A percentile compares a stretch with the other conserved stretches of the same genome.
These are phyloP conservation scores for Saccharomycopsis fermentans DNA, from an alignment of 805 yeast species.

Conservation along the genomic window DNA sequence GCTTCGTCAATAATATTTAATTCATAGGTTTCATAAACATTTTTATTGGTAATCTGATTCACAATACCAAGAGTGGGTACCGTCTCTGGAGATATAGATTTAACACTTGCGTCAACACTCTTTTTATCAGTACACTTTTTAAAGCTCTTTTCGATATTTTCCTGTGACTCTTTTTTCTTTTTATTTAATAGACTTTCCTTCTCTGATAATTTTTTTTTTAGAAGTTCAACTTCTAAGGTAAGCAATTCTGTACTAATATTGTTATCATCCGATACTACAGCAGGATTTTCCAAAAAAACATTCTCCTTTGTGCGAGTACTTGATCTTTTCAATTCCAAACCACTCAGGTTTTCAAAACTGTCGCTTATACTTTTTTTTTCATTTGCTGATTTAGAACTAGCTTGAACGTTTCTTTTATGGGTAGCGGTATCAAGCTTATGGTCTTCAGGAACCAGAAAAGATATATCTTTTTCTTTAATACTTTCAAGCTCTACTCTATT, in stretches of 20 bases:
- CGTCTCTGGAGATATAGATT: slow-evolving; percentile 2
- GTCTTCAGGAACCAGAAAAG: neutral
- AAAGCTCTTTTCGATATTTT: neutral
- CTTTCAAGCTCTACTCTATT: slow-evolving; percentile 4
- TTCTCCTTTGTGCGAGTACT: neutral
- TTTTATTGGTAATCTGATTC: neutral
- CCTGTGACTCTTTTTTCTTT: neutral
- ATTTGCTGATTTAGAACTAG: neutral
- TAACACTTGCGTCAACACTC: too few relatives aligned
- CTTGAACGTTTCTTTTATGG: slow-evolving; percentile 12
- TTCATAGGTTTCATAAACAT: slow-evolving; percentile 6
- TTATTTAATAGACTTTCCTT: neutral
- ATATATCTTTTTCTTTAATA: slow-evolving; percentile 1
- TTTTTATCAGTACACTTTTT: too few relatives aligned
- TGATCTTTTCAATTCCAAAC: neutral
- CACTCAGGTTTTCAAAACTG: neutral
- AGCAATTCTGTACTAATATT: neutral
- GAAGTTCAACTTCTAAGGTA: neutral
- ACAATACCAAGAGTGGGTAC: slow-evolving; percentile 5
- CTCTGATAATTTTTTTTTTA: neutral
- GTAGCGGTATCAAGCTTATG: neutral
- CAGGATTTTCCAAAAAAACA: neutral
- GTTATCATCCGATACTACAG: neutral
- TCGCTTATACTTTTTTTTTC: neutral
- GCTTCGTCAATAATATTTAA: slow-evolving; percentile 5